A percentile compares a stretch with the other conserved stretches of the same genome.
Conservation (phyloP, 2,329 filamentous ascomycete species). For the Orbilia ellipsospora region DNA sequence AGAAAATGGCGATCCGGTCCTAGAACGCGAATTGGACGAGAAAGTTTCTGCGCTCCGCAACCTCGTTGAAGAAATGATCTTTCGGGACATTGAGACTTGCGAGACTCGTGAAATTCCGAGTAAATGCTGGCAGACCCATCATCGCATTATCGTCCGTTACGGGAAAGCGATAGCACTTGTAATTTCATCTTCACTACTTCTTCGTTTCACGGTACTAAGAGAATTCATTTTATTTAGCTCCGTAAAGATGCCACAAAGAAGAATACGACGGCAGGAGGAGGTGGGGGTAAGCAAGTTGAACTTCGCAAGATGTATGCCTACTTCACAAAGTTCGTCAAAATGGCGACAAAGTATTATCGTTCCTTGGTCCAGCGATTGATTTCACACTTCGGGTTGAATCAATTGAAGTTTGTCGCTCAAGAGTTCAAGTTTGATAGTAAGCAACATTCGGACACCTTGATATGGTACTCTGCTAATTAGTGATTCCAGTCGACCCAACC, state of each 20-base stretch:
- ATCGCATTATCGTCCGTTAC: conserved; percentile 39
- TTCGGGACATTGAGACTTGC: conserved; percentile 29
- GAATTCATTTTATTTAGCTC: neutral
- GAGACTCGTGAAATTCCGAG: conserved; percentile 24
- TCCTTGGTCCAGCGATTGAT: conserved; percentile 57
- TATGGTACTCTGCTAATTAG: conserved; percentile 22
- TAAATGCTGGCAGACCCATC: conserved; percentile 40
- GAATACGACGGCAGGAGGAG: conserved; percentile 49
- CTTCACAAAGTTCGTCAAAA: conserved; percentile 86
- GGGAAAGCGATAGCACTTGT: conserved; percentile 30
- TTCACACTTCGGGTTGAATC: conserved; percentile 69
- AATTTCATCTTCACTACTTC: neutral
- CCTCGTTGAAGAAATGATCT: conserved; percentile 33
- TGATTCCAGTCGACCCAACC: conserved; percentile 62
- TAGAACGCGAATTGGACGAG: conserved; percentile 49
- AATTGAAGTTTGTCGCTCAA: conserved; percentile 70
- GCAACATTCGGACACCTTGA: conserved; percentile 51
- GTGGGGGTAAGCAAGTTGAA: conserved; percentile 69
- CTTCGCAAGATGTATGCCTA: conserved; percentile 82
- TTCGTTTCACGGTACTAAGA: neutral
- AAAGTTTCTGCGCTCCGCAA: conserved; percentile 17
- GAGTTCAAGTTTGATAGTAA: conserved; percentile 66
- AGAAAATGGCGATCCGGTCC: conserved; percentile 23
- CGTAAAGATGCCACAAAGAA: conserved; percentile 7
- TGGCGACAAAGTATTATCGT: conserved; percentile 83